Evolutionary conservation across 306 rosid species (phyloP), one percentile per base, ranked within the genome.

Genomic region (Cicer arietinum): DNA sequence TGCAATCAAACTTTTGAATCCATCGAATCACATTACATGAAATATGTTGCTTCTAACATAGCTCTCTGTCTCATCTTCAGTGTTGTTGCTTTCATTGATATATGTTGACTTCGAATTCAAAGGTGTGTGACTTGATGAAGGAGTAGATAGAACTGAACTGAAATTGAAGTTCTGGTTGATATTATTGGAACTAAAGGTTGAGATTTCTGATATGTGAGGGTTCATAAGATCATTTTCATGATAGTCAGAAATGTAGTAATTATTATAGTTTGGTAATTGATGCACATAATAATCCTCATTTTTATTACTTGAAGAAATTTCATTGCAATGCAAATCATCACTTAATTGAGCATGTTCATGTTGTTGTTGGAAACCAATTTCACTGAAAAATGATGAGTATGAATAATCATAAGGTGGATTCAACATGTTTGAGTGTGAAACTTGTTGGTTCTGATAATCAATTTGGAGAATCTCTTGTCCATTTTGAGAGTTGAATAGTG

Each of bases 41-140:
- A 91, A 71, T 58, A 89, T 66, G 79, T 84, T 84, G 77, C 88
- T 91, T 75, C 96, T 89, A 57, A 89, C 88, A 51, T 91, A 85
- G 87, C 94, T 88, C 48, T 89, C 96, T 51, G 86, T 88, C 80
- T 93, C 98, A 40, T 91, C 97, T 77, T 91, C 97, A 0, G 80
- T 80, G 41, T 70, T 60, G 81, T 80, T 68, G 9, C 50, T 41
- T 42, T 85, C 79, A 57, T 80, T 82, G 57, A 86, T 42, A 50
- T 77, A 73, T 1, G 91, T 84, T 0, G 92, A 90, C 65, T 86
- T 90, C 1, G 98, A 91, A 50, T 88, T 88, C 88, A 89, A 54
- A 5, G 84, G 84, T 6, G 81, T 77, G 14, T 91, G 91, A 69
- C 95, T 89, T 11, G 96, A 89, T 1, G 90, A 85, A 43, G 95